Evolutionary conservation across 352 stramenopile species (phyloP), one percentile per base, ranked within the genome.

Genomic region (Globisporangium paroecandrum): DNA sequence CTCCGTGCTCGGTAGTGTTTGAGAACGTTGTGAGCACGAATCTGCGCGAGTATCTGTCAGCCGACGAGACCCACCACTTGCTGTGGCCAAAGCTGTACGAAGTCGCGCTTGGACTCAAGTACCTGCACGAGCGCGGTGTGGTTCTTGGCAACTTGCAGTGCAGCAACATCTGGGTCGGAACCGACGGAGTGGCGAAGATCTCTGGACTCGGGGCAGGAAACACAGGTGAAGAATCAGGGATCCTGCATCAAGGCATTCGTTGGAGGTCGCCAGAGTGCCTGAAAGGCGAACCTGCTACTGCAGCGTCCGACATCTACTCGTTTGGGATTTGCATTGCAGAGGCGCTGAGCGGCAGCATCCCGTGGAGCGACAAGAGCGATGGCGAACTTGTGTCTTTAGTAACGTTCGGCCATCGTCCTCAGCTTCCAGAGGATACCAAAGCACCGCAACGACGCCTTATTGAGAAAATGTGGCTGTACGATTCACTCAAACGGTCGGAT

Each of bases 71-170:
- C 36, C 29, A 57, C 18, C 22, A 46, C 5, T 5, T 62, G 36
- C 10, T 65, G 3, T 59, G 46, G 51, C 25, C 57, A 22, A 64
- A 53, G 29, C 24, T 74, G 25, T 20, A 47, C 24, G 69, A 71
- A 38, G 62, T 46, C 1, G 36, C 58, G 1, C 55, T 67, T 18
- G 85, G 80, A 3, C 62, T 93, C 5, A 20, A 61, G 34, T 90
- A 83, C 60, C 56, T 70, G 3, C 18, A 56, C 15, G 34, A 55
- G 9, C 65, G 47, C n/a, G 46, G 32, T 0, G 24, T 70, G 1
- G 1, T 58, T 4, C 5, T 57, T 58, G 32, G 58, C 3, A 4
- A 1, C 1, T 49, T 66, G 1, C 24, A 22, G 1, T 68, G 63
- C 41, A 38, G 0, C 0, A 15, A 58, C 18, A 58, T 56, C 12